A percentile compares a stretch with the other conserved stretches of the same genome.
These are phyloP conservation scores for Astraeus odoratus DNA, from an alignment of 768 basidiomycete genomes.

Conservation along the genomic window DNA sequence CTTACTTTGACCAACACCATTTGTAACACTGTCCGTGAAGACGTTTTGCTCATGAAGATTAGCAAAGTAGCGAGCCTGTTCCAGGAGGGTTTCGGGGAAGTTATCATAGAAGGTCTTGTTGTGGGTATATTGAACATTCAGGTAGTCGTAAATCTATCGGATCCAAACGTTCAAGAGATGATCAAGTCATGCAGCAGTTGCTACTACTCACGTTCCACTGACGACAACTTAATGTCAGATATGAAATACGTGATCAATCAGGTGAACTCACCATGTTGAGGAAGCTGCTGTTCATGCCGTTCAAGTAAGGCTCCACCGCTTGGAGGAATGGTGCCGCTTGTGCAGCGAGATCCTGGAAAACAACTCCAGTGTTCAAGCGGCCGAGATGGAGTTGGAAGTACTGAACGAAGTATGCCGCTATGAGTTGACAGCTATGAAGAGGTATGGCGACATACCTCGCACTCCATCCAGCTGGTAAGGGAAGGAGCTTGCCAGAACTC, in stretches of 20 bases:
- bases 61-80: conserved; percentile 67
- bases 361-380: conserved; percentile 15
- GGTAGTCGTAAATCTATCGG: conserved; percentile 63
- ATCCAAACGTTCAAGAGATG: not conserved
- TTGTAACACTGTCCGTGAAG: conserved; percentile 54
- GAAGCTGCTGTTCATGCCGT: conserved; percentile 54
- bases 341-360: conserved; percentile 51
- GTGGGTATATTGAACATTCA: conserved; percentile 70
- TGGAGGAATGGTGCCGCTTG: conserved; percentile 61
- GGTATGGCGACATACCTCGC: conserved; percentile 33
- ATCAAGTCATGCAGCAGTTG: not conserved
- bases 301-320: conserved; percentile 57
- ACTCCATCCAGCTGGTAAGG: conserved; percentile 72
- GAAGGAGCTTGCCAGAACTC: conserved; percentile 54
- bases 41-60: conserved; percentile 72
- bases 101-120: conserved; percentile 72
- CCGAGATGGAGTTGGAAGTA: conserved; percentile 21
- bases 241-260: not conserved
- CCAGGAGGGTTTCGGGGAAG: conserved; percentile 61
- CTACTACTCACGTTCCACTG: conserved; percentile 65
- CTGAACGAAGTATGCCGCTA: conserved; percentile 4
- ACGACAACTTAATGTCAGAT: conserved; percentile 5
- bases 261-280: conserved; percentile 53
- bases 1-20: conserved; percentile 71
- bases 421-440: not conserved